Conservation (phyloP, 257 asterid species). For the Verbascum thapsus region DNA sequence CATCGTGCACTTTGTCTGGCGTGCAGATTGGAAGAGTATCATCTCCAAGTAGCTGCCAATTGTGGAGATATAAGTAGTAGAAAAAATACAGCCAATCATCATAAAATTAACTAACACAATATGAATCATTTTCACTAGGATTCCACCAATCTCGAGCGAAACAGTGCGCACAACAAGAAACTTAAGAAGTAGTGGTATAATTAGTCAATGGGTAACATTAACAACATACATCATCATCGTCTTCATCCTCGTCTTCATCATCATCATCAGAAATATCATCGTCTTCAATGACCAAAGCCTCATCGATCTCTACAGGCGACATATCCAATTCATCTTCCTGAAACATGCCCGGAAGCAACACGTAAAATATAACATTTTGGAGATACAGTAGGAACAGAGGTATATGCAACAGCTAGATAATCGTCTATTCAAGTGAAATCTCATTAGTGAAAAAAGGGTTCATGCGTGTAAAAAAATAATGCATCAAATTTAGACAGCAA, state of each 20-base stretch:
- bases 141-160: no score
- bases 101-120: no score
- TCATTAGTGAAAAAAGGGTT: not conserved
- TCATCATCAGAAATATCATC: constrained; percentile 94
- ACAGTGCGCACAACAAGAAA: not conserved
- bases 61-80: constrained; percentile 19
- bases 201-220: constrained; percentile 5
- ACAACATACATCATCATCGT: constrained; percentile 72
- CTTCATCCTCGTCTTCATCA: constrained; percentile 59
- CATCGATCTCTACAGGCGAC: constrained; percentile 83
- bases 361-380: no score
- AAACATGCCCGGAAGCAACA: constrained; percentile 29
- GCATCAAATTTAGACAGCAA: no score
- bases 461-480: no score
- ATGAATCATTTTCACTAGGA: not conserved
- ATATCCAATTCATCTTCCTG: constrained; percentile 93
- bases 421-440: not conserved
- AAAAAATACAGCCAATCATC: no score
- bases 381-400: not conserved
- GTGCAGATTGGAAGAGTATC: constrained; percentile 71
- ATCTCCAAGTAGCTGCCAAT: constrained; percentile 71
- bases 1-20: constrained; percentile 91
- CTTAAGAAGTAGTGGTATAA: not conserved
- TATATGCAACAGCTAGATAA: not conserved
- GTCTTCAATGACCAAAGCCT: constrained; percentile 91